Base-by-base conservation (phyloP, 805 yeast genomes). In the Jamesozyma lodderae region DNA sequence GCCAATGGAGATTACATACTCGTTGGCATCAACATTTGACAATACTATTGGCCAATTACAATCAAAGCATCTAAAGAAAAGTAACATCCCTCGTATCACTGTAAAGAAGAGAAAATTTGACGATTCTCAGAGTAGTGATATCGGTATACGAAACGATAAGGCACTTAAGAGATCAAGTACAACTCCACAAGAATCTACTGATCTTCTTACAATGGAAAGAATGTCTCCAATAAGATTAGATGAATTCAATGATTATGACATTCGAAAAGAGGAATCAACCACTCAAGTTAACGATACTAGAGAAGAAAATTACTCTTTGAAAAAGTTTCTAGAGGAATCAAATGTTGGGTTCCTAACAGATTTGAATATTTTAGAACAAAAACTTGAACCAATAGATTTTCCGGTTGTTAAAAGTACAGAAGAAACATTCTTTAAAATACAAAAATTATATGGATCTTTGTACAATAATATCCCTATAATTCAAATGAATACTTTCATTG, bases 401-500 rank as follows among this genome's bases (percentile, higher is more conserved):
- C 41, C 44, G n/a, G 11, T 41, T 5, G 26, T 28, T 4, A 18
- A 31, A 6, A 16, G 23, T 21, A 25, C 36, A 1, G 34, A 43
- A 14, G 36, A 40, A n/a, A 28, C 26, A 9, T 32, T 36, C 2
- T 24, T 44, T 15, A 35, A 46, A 16, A 33, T 43, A 2, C 41
- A 48, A 8, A 41, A 46, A 16, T 20, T 48, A 4, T 49, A 44
- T n/a, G 36, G 41, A 14, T 38, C 49, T 2, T 35, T 53, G 9
- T 55, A 57, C 30, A 44, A 48, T 7, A 49, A 53, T 22, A 48
- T 56, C 8, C 63, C 63, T 8, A 42, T 53, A 8, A 28, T 57
- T 6, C 74, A 73, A 33, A 62, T 76, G 46, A 69, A 67, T 45
- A 72, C 73, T 23, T 73, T 75, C 43, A 70, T 78, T 39, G 68